Evolutionary conservation across 2,329 filamentous ascomycete species (phyloP), one percentile per base, ranked within the genome.

Genomic region (Xylaria sp.): DNA sequence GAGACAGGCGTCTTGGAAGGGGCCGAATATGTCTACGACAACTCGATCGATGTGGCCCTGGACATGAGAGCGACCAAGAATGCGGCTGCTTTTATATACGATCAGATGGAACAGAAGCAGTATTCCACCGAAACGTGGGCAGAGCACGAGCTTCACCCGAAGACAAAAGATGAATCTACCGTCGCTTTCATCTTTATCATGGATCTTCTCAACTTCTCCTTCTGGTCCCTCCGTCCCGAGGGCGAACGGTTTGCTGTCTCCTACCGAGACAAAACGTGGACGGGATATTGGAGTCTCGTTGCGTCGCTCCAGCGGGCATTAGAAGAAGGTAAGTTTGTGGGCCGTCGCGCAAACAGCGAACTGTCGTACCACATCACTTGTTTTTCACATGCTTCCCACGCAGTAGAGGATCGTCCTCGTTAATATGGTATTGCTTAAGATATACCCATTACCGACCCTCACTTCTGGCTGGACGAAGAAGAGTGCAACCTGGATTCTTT

Each of bases 171-270:
- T 77, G 92, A 93, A 76, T 86, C 81, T 59, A 94, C 93, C 0
- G 89, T 97, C 24, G 91, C 93, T 71, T 98, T 99, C 78, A 95
- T 99, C 75, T 98, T 99, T 79, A 93, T 93, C 21, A 97, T 99
- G 93, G 96, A 99, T 78, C 80, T 99, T 32, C 83, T 99, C 59
- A 99, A 99, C 78, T 99, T 98, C 78, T 97, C 91, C 24, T 99
- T 99, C 79, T 99, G 96, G 96, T 97, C 93, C 14, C 90, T 93
- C 61, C 77, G 81, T 53, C 80, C 84, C 0, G 90, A 92, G 11
- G 85, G 89, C 4, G 89, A 95, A 74, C 86, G 93, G 11, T 99
- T 95, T 79, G 87, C 92, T 9, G 87, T 99, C 50, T 90, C 93
- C 65, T 98, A 98, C 80, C 87, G 86, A 54, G 94, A 89, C 32